Evolutionary conservation across 1,139 yeast genomes (phyloP).

Genomic region (Pichia inconspicua): DNA sequence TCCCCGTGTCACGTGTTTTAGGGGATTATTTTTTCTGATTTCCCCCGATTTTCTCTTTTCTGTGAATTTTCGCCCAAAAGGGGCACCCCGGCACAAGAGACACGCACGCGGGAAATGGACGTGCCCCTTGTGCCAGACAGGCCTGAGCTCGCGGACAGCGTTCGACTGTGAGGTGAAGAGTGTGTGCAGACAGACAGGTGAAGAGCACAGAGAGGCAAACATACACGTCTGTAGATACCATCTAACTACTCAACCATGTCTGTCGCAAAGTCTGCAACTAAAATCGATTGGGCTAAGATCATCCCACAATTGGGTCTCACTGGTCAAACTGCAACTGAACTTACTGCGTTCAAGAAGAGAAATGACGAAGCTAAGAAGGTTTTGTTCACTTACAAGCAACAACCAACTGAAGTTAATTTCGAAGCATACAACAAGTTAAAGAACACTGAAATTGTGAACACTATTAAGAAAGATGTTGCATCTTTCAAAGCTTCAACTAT

Average conservation of each 20-base stretch:
- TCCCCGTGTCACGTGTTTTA: background rate
- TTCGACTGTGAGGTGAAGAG: background rate
- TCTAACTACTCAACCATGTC: slow-evolving; percentile 16
- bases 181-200: background rate
- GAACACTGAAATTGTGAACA: slow-evolving; percentile 73
- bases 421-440: slow-evolving; percentile 72
- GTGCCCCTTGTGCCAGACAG: background rate
- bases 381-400: slow-evolving; percentile 59
- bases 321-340: slow-evolving; percentile 82
- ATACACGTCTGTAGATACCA: background rate
- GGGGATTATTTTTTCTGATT: too few relatives aligned
- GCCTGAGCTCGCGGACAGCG: background rate
- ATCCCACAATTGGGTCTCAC: slow-evolving; percentile 84
- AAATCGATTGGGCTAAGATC: slow-evolving; percentile 93
- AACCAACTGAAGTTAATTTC: slow-evolving; percentile 75
- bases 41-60: background rate
- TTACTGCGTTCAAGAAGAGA: slow-evolving; percentile 94
- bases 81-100: background rate
- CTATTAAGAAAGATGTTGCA: slow-evolving; percentile 70
- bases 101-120: background rate
- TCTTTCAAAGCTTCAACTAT: slow-evolving; percentile 76
- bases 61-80: background rate
- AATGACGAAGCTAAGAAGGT: slow-evolving; percentile 94
- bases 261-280: slow-evolving; percentile 56
- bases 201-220: background rate